Evolutionary conservation across 2,329 filamentous ascomycete species (phyloP), one percentile per base, ranked within the genome.

Genomic region (Fusarium secorum): DNA sequence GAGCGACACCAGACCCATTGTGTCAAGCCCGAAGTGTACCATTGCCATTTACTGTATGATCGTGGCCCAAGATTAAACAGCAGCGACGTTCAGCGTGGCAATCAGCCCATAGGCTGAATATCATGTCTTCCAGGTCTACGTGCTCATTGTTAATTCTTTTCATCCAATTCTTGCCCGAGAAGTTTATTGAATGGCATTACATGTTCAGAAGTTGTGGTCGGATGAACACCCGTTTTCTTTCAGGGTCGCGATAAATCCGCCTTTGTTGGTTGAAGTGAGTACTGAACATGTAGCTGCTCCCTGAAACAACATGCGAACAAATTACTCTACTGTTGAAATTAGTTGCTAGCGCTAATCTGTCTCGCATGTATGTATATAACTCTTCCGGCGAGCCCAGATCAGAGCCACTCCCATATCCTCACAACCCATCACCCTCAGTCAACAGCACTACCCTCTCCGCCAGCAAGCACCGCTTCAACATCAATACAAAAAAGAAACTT

Each of bases 161-260:
- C 17, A n/a, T 52, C 32, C 5, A 17, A n/a, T 17, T 6, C 0
- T 7, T 26, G 0, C 13, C 10, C 2, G 1, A 4, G 22, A 15
- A 17, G 10, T 38, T 26, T 26, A 38, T 15, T 35, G 7, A 11
- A 3, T 38, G 1, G 0, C 4, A 20, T 9, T 3, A 14, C 13
- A 11, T 52, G 22, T 52, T 52, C 48, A 52, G 2, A 38, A 20
- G 32, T 4, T 38, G 18, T n/a, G 7, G 9, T 17, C 32, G 7
- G 48, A 11, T 38, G 18, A 15, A 26, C 22, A n/a, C 0, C 5
- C 2, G 7, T 4, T 11, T 26, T 52, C 22, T 26, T 38, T 7
- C 10, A 11, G 18, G 3, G 10, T 26, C 22, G 18, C 1, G 22
- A 11, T 26, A 11, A n/a, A 6, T 26, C 3, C 3, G 1, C 22